Evolutionary conservation across 2,329 filamentous ascomycete genomes (phyloP), one percentile per base, ranked within the genome.

Genomic region (Blastomyces emzantsi): DNA sequence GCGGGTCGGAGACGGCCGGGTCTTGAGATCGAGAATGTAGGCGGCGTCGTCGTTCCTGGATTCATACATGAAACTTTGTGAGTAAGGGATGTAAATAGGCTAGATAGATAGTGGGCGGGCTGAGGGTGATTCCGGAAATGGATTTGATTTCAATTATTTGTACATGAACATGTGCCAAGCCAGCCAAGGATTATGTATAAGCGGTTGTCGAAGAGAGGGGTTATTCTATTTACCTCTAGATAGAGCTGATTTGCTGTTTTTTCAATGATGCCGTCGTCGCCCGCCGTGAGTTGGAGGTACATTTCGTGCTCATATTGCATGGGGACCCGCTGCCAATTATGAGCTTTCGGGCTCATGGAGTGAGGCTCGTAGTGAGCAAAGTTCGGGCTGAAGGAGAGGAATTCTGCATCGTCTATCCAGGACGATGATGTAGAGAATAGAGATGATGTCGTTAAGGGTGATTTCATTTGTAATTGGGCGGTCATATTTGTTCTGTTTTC

Each of bases 221-320:
- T 4, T 28, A 61, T 25, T 62, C 45, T 25, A 60, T 25, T 62
- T 56, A 73, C 72, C 71, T 73, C 71, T 11, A 67, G 66, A 64
- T 71, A 73, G 28, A 72, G 60, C 62, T 73, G 72, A 59, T 70
- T 73, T n/a, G 70, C 68, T 11, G 72, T 73, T 67, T 73, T 70
- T 60, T 67, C 66, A 41, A 51, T 61, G 5, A 61, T 39, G 4
- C 57, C 62, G 51, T 65, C 64, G 36, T 65, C 65, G 2, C 70
- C 71, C 11, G 67, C 67, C 30, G 68, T 68, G 41, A 73, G 64
- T 58, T 73, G 70, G 17, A 73, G 69, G 52, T 72, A 73, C 19
- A 68, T 67, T 61, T 73, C 72, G 45, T 73, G 71, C 49, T 73
- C 72, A 61, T 73, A 73, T 60, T 69, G 70, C 63, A 73, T 68